Evolutionary conservation across 1,139 yeast species (phyloP).

Genomic region (Yamadazyma conglobata): DNA sequence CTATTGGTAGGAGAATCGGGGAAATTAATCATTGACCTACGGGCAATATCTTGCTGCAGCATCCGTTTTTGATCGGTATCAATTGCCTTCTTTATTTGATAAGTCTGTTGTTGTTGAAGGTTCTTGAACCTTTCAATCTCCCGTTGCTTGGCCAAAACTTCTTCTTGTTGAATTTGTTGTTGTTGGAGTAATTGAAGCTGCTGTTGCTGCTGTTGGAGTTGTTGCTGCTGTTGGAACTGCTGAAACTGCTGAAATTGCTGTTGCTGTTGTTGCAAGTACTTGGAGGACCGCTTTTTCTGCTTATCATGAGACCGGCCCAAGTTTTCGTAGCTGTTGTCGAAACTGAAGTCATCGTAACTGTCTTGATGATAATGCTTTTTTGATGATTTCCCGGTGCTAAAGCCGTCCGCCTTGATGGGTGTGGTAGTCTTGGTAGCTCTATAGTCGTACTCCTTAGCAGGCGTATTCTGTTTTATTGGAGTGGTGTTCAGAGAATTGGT

Average conservation of each 20-base stretch:
- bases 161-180: constrained; percentile 6
- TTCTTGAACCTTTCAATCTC: constrained; percentile 31
- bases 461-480: constrained; percentile 17
- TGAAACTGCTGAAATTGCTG: not conserved
- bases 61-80: constrained; percentile 17
- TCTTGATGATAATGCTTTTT: constrained; percentile 12
- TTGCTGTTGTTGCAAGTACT: constrained; percentile 2
- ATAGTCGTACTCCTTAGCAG: constrained; percentile 17
- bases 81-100: constrained; percentile 23
- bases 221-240: not conserved
- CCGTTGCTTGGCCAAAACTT: constrained; percentile 19
- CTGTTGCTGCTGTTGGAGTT: constrained; percentile 1
- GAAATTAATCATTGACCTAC: constrained; percentile 13
- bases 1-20: constrained; percentile 13
- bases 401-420: constrained; percentile 12
- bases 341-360: constrained; percentile 22
- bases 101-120: constrained; percentile 32
- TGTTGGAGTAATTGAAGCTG: constrained; percentile 2
- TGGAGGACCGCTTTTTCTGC: constrained; percentile 6
- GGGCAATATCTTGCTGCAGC: constrained; percentile 18
- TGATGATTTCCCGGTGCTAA: constrained; percentile 2
- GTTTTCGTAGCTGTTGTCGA: constrained; percentile 27
- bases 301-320: constrained; percentile 16
- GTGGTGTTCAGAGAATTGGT: constrained; percentile 14
- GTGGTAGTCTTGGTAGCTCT: constrained; percentile 13